Conservation (phyloP, 148 eudicot genomes). For the Talinum fruticosum region DNA sequence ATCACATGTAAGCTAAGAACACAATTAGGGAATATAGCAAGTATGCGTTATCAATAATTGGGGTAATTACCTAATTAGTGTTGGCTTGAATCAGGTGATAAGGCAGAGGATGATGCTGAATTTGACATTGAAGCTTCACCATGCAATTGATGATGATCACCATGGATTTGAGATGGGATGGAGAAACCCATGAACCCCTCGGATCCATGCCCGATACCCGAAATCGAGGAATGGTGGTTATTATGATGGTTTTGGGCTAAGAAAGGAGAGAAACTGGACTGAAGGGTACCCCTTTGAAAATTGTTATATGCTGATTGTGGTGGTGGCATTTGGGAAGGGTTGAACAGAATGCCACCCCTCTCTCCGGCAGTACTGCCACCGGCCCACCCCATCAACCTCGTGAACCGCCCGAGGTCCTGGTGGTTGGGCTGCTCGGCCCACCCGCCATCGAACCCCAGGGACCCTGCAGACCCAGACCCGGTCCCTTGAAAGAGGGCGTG, state of each 20-base stretch:
- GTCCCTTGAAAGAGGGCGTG: constrained; percentile 18
- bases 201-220: constrained; percentile 26
- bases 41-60: not conserved
- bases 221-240: constrained; percentile 18
- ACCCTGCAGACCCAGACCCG: constrained; percentile 12
- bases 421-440: constrained; percentile 24
- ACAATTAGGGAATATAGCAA: not conserved
- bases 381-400: constrained; percentile 32
- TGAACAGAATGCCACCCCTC: constrained; percentile 20
- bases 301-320: constrained; percentile 10
- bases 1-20: not conserved
- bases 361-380: constrained; percentile 13
- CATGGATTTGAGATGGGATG: constrained; percentile 26
- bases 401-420: constrained; percentile 30
- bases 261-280: constrained; percentile 30
- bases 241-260: constrained; percentile 15
- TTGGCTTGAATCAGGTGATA: constrained; percentile 40
- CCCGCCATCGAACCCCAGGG: constrained; percentile 25
- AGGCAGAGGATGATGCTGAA: constrained; percentile 32
- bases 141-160: constrained; percentile 19
- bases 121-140: constrained; percentile 28
- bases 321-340: constrained; percentile 6
- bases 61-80: not conserved
- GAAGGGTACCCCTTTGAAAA: constrained; percentile 42
- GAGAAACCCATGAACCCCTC: constrained; percentile 36